phyloP scores from a whole-genome alignment of 2,329 filamentous ascomycete species.

The Colletotrichum destructivum region DNA sequence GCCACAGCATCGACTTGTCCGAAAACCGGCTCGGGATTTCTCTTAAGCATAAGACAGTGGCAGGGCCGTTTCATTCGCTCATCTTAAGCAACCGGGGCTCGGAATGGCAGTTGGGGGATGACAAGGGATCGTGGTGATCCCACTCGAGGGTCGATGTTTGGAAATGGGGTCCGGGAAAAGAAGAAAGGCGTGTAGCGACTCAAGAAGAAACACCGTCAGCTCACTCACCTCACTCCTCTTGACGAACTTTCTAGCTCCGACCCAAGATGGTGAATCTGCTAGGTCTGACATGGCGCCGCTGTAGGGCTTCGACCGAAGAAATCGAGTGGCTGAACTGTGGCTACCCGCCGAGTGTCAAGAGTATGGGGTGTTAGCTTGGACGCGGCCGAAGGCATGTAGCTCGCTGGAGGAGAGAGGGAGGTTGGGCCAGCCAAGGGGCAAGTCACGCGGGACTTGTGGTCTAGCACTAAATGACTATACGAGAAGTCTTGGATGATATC shows the following conservation, averaged over 20 bases:
- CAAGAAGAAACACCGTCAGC: not conserved
- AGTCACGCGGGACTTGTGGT: slow-evolving; percentile 38
- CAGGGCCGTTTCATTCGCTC: slow-evolving; percentile 25
- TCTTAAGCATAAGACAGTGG: slow-evolving; percentile 39
- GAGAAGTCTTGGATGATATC: slow-evolving; percentile 35
- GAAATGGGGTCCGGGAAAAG: no score
- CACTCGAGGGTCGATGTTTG: not conserved
- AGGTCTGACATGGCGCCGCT: slow-evolving; percentile 36
- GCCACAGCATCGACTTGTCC: slow-evolving; percentile 21
- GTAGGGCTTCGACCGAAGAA: slow-evolving; percentile 29
- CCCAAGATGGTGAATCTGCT: not conserved
- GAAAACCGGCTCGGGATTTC: slow-evolving; percentile 27
- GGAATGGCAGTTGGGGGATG: slow-evolving; percentile 38
- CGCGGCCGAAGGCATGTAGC: slow-evolving; percentile 2
- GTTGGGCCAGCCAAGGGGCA: slow-evolving; percentile 27
- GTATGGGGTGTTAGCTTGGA: slow-evolving; percentile 19
- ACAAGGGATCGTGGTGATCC: slow-evolving; percentile 27
- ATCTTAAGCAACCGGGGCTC: slow-evolving; percentile 29
- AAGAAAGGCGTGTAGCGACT: not conserved
- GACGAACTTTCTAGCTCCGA: not conserved
- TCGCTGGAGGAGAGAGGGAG: slow-evolving; percentile 6
- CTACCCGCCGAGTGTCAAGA: slow-evolving; percentile 30
- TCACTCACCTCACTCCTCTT: not conserved
- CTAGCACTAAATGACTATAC: slow-evolving; percentile 23
- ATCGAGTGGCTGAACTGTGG: slow-evolving; percentile 29